These are phyloP conservation scores for Crataegus laevigata DNA, from an alignment of 306 rosid genomes.

Conservation along the genomic window DNA sequence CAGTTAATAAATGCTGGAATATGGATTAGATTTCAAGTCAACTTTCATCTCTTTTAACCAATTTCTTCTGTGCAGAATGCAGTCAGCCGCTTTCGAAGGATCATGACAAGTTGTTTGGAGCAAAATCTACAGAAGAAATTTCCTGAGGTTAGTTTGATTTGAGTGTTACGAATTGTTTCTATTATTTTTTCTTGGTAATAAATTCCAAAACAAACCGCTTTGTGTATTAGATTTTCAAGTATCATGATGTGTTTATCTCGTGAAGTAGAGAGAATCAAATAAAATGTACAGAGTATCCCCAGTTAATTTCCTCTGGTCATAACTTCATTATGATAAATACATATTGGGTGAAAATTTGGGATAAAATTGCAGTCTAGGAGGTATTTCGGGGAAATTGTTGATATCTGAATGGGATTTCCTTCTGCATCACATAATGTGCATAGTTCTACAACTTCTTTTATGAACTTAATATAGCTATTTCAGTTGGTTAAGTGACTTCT, in stretches of 20 bases:
- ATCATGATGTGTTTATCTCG: not conserved
- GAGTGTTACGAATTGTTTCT: not conserved
- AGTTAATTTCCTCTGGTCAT: not conserved
- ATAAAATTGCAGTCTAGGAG: not conserved
- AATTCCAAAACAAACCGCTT: not conserved
- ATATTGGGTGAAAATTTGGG: not conserved
- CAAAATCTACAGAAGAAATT: conserved; percentile 39
- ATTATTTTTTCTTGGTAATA: not conserved
- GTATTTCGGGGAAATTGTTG: not conserved
- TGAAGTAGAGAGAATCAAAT: not conserved
- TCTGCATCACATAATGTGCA: not conserved
- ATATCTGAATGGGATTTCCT: not conserved
- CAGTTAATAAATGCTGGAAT: not conserved
- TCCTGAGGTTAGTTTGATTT: conserved; percentile 58
- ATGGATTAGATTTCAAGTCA: not conserved
- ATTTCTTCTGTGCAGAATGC: conserved; percentile 45
- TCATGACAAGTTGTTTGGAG: conserved; percentile 46
- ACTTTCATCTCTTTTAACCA: not conserved
- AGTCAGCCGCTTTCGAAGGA: conserved; percentile 32
- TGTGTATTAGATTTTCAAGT: not conserved
- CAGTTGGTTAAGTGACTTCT: not conserved
- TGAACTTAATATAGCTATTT: not conserved
- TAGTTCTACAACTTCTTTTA: not conserved
- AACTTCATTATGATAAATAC: not conserved
- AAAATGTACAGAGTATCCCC: not conserved